phyloP scores from a whole-genome alignment of 2,329 filamentous ascomycete genomes.

The Penicillium hesseltinei region DNA sequence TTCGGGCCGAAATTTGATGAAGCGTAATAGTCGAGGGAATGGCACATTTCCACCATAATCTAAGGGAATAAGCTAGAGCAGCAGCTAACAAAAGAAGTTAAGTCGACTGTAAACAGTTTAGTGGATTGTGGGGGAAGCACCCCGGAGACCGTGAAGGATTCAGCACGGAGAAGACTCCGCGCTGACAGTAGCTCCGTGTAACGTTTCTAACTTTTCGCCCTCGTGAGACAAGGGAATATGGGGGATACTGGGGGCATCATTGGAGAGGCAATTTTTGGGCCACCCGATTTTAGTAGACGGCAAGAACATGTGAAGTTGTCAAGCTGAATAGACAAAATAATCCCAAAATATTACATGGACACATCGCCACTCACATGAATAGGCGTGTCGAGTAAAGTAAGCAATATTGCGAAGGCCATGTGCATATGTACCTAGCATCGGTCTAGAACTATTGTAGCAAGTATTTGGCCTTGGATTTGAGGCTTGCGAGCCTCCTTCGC shows the following conservation, averaged over 20 bases:
- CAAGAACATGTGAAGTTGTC: neutral
- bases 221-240: neutral
- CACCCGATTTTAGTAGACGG: neutral
- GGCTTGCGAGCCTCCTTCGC: neutral
- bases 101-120: conserved; percentile 8
- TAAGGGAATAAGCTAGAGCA: neutral
- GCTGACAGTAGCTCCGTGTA: conserved; percentile 6
- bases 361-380: neutral
- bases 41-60: neutral
- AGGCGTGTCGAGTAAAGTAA: neutral
- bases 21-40: neutral
- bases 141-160: conserved; percentile 15
- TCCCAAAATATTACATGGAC: neutral
- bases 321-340: neutral
- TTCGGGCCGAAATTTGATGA: neutral
- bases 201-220: neutral
- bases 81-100: neutral
- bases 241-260: neutral
- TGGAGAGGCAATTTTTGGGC: neutral
- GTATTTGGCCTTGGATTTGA: neutral
- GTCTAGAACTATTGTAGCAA: neutral
- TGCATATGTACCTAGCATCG: neutral
- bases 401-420: neutral
- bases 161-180: conserved; percentile 22
- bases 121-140: conserved; percentile 18